These are phyloP conservation scores for Magnolia officinalis DNA, from an alignment of 164 flowering plant species.

Conservation along the genomic window DNA sequence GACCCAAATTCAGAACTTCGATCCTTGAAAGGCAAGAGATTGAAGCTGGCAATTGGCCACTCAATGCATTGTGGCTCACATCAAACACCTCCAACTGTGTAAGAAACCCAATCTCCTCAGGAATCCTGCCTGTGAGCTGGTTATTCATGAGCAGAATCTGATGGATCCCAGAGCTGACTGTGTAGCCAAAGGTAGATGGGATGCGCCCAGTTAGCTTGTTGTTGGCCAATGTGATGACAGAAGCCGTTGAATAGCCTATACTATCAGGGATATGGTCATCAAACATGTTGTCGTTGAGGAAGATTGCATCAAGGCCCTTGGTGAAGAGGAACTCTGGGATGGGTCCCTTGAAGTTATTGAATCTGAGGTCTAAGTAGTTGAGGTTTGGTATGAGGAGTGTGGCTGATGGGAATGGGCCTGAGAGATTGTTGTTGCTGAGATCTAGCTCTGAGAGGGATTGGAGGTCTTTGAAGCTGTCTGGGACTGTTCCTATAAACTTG, in stretches of 20 bases:
- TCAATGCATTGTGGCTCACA: constrained; percentile 68
- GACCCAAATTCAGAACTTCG: constrained; percentile 74
- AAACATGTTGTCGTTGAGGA: constrained; percentile 76
- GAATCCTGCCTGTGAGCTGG: constrained; percentile 83
- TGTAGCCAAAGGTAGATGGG: constrained; percentile 67
- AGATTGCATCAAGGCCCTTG: constrained; percentile 62
- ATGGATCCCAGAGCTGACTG: constrained; percentile 45
- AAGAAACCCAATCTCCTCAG: constrained; percentile 72
- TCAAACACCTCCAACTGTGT: constrained; percentile 70
- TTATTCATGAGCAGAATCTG: constrained; percentile 80
- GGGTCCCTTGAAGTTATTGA: constrained; percentile 66
- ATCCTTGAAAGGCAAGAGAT: constrained; percentile 61
- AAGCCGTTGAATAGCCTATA: constrained; percentile 77
- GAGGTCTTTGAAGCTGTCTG: constrained; percentile 49
- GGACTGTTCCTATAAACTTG: constrained; percentile 70
- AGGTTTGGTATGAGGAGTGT: constrained; percentile 56
- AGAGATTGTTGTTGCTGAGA: constrained; percentile 76
- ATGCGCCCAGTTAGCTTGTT: constrained; percentile 64
- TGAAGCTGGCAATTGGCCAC: constrained; percentile 78
- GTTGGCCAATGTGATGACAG: constrained; percentile 86
- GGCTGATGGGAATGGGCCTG: constrained; percentile 65
- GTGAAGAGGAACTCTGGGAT: constrained; percentile 69
- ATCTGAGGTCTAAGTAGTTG: constrained; percentile 73
- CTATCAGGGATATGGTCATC: constrained; percentile 61
- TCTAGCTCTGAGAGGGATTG: constrained; percentile 60